These are phyloP conservation scores for Botrytis cinerea DNA, from an alignment of 2,329 filamentous ascomycete species.

Conservation along the genomic window DNA sequence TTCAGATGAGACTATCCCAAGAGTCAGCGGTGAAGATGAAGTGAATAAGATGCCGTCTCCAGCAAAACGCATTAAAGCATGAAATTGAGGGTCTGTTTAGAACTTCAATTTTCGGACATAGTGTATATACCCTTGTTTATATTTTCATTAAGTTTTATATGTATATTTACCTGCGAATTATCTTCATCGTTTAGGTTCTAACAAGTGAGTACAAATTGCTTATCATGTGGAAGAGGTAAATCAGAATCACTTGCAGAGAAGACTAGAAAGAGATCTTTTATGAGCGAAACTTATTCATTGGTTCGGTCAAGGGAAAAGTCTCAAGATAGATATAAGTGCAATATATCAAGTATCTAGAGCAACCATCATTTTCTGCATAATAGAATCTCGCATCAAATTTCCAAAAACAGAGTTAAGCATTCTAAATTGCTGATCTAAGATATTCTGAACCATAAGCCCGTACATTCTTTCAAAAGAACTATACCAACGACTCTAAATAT, in stretches of 20 bases:
- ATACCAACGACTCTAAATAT: too few species aligned
- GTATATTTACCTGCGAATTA: not conserved
- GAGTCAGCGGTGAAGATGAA: not conserved
- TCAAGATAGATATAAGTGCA: not conserved
- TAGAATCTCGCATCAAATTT: not conserved
- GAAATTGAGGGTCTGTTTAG: too few species aligned
- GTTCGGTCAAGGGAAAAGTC: not conserved
- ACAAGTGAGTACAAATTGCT: not conserved
- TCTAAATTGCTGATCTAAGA: not conserved
- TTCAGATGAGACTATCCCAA: not conserved
- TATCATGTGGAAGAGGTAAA: not conserved
- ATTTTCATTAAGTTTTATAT: not conserved
- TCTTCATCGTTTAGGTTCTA: too few species aligned
- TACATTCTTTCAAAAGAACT: too few species aligned
- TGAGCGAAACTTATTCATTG: accelerated
- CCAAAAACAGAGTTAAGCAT: not conserved
- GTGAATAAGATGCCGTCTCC: not conserved
- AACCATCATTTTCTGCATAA: not conserved
- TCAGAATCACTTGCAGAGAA: not conserved
- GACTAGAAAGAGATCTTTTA: not conserved
- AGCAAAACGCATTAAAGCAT: not conserved
- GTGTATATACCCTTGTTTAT: not conserved
- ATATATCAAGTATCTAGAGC: not conserved
- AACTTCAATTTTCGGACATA: not conserved
- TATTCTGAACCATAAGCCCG: too few species aligned